Base-by-base conservation (phyloP, 768 basidiomycete genomes). In the Mycena galericulata region DNA sequence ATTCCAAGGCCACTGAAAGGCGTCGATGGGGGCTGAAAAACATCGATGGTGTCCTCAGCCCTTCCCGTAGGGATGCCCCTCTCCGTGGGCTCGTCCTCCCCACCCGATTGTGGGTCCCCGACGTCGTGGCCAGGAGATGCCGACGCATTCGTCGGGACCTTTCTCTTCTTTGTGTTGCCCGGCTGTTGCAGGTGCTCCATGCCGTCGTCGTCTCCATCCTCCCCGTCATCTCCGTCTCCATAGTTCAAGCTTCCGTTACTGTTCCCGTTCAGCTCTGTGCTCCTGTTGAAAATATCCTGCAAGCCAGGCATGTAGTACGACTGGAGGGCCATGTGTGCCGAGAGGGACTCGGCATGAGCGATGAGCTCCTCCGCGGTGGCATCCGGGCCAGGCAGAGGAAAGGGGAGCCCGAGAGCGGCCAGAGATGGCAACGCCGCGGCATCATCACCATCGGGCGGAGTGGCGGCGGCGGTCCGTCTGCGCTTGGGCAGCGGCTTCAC, bases 91-190 rank as follows among this genome's bases (percentile, higher is more conserved):
- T 77, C 78, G 36, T 77, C 78, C 54, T 79, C 76, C 5, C 58
- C 72, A 30, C 72, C 72, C 1, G 72, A 73, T 40, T 63, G 58
- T 15, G 72, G 72, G 67, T 85, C 87, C 56, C 84, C 84, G 55
- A 83, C 83, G 26, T 79, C 84, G 43, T 60, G 60, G 15, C 82
- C 82, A 41, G 84, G 82, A 43, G 85, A 83, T 63, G 86, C 85
- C 47, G 83, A 84, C 60, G 85, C 83, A 76, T 92, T 90, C 40
- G 88, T 86, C 1, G 94, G 94, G 3, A 95, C 93, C 77, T 95
- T 95, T 53, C 94, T 85, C 81, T 95, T 95, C 87, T 95, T 95
- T 53, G 92, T 92, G 74, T 95, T 95, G 10, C 90, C 91, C 4
- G 90, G 92, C 70, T 93, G 93, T 68, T 87, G 89, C 32, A 90